Evolutionary conservation across 2,329 filamentous ascomycete genomes (phyloP), one percentile per base, ranked within the genome.

Genomic region (Chaetomium globosum): DNA sequence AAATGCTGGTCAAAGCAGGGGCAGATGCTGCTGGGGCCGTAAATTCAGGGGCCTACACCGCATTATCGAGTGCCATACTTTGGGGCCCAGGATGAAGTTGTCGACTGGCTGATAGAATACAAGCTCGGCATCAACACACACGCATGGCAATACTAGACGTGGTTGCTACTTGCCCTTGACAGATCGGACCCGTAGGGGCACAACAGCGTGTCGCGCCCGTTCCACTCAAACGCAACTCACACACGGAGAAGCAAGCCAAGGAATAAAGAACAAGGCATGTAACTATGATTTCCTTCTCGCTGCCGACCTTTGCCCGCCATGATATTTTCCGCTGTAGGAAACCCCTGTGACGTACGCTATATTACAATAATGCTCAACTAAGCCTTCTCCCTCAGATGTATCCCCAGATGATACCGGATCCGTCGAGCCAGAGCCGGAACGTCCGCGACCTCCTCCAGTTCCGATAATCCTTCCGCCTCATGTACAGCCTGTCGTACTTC

Each of bases 401-500:
- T 16, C 23, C 48, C 9, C 23, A 36, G 19, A 51, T 3, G 33
- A 57, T 28, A 8, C 54, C 54, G 7, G 33, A 26, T 1, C 33
- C 31, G 8, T 59, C 39, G 13, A 64, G 46, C 51, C 55, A 64
- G 86, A 63, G 13, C 9, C 53, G 43, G 30, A 52, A 21, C 4
- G 61, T 28, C 21, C 86, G 89, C 71, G 86, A 84, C 75, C 80
- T 78, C 80, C 89, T 89, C 88, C 88, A 90, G 74, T 84, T 79
- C 73, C 86, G 82, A 72, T 91, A 90, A 67, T 89, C 87, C 76
- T 85, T 83, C 49, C 85, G 79, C 67, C 87, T 78, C 0, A 87
- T 87, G 71, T 85, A 90, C 61, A 79, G 78, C 76, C 85, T 81
- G 74, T 90, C 86, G 72, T 91, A 90, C 77, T 90, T 90, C 51